phyloP scores from a whole-genome alignment of 805 yeast species.

The Sungouiozyma intestinalis region DNA sequence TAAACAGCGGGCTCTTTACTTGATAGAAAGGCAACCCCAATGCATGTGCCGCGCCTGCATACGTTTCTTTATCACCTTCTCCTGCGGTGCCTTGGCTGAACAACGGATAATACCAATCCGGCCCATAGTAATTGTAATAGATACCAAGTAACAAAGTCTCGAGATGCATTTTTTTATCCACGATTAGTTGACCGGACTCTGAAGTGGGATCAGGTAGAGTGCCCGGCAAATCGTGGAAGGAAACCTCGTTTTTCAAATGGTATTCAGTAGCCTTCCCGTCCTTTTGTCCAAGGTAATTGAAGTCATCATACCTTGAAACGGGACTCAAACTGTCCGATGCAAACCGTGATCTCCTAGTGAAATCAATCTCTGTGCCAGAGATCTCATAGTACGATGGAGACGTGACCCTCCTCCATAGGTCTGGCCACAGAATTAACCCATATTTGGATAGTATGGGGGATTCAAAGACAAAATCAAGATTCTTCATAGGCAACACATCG shows the following conservation, averaged over 20 bases:
- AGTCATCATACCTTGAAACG: slow-evolving; percentile 7
- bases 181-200: slow-evolving; percentile 60
- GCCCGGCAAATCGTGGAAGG: slow-evolving; percentile 52
- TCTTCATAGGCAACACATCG: slow-evolving; percentile 49
- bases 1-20: slow-evolving; percentile 28
- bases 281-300: neutral
- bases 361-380: slow-evolving; percentile 32
- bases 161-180: slow-evolving; percentile 50
- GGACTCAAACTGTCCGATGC: slow-evolving; percentile 20
- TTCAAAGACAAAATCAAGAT: slow-evolving; percentile 37
- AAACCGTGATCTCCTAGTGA: slow-evolving; percentile 27
- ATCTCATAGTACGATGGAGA: slow-evolving; percentile 51
- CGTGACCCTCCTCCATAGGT: slow-evolving; percentile 62
- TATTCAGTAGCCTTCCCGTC: slow-evolving; percentile 2
- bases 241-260: slow-evolving; percentile 22
- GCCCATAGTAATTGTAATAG: slow-evolving; percentile 60
- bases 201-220: slow-evolving; percentile 57
- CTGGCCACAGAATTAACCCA: slow-evolving; percentile 66
- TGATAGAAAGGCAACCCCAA: slow-evolving; percentile 43
- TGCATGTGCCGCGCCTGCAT: slow-evolving; percentile 55
- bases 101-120: slow-evolving; percentile 53
- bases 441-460: slow-evolving; percentile 35
- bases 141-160: slow-evolving; percentile 47
- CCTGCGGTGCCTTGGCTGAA: slow-evolving; percentile 68
- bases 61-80: slow-evolving; percentile 75